Percentiles rank a stretch among this genome's conserved stretches.
Evolutionary conservation across 495 filamentous ascomycete species (phyloP).

Genomic region (Penicillium malachiteum): DNA sequence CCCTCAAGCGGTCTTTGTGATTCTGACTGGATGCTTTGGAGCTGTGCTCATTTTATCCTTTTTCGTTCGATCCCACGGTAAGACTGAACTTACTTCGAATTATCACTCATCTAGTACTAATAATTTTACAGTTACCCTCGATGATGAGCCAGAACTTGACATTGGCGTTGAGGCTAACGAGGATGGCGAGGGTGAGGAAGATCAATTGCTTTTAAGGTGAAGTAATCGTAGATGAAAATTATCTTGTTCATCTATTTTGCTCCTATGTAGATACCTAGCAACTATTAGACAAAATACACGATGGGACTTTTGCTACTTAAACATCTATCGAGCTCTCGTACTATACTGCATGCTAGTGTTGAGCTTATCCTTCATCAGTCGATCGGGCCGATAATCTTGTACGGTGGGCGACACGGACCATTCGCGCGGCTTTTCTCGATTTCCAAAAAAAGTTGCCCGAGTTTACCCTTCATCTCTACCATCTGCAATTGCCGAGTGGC

Average conservation of each 20-base stretch:
- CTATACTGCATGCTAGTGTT: too few species aligned
- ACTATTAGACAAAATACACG: too few species aligned
- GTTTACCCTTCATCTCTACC: conserved; percentile 12
- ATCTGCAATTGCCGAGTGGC: conserved; percentile 10
- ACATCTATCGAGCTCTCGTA: too few species aligned
- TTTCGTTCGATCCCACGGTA: conserved; percentile 72
- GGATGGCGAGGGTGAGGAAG: conserved; percentile 18
- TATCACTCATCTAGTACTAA: conserved; percentile 1
- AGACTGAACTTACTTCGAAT: conserved; percentile 21
- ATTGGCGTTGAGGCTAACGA: conserved; percentile 21
- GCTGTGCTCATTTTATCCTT: conserved; percentile 64
- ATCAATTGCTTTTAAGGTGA: conserved; percentile 14
- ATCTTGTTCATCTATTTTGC: background rate
- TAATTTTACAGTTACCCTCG: conserved; percentile 17
- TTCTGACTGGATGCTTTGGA: conserved; percentile 64
- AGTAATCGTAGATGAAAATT: too few species aligned
- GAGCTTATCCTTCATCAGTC: conserved; percentile 5
- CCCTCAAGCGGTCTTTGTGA: conserved; percentile 80
- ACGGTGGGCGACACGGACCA: conserved; percentile 25
- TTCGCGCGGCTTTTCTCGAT: conserved; percentile 14
- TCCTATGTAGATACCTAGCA: too few species aligned
- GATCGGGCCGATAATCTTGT: conserved; percentile 11
- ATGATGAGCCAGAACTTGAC: conserved; percentile 14
- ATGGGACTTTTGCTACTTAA: too few species aligned
- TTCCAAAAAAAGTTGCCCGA: conserved; percentile 26